Percentiles rank a stretch among this genome's conserved stretches.
phyloP scores from a whole-genome alignment of 208 protist species.

The Leptomonas pyrrhocoris region DNA sequence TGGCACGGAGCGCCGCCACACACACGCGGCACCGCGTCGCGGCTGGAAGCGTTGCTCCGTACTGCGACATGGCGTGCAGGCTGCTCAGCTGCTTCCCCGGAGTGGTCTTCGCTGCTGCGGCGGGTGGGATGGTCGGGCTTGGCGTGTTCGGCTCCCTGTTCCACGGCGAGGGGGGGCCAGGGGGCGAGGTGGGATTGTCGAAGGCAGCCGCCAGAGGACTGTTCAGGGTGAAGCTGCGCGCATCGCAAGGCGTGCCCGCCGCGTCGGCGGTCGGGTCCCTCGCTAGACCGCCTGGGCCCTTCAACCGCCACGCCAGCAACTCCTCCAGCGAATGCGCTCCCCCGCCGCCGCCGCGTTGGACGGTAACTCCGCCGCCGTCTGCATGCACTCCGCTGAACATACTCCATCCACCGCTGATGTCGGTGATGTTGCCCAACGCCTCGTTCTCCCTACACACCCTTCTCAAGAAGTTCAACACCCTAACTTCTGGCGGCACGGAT shows the following conservation, averaged over 20 bases:
- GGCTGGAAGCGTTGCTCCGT: neutral
- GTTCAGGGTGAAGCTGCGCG: neutral
- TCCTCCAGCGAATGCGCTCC: slow-evolving; percentile 12
- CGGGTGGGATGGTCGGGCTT: too few species aligned
- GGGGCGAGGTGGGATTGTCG: neutral
- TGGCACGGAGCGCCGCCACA: slow-evolving; percentile 23
- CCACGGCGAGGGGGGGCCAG: neutral
- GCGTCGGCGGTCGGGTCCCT: neutral
- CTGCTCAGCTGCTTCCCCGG: neutral
- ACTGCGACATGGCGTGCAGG: neutral
- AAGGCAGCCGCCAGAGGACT: neutral
- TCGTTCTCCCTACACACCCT: neutral
- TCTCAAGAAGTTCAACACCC: neutral
- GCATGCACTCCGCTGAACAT: neutral
- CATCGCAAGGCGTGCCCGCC: neutral
- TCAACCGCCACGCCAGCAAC: slow-evolving; percentile 25
- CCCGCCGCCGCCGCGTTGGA: neutral
- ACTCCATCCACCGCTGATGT: neutral
- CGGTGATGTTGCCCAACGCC: neutral
- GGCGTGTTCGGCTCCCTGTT: neutral
- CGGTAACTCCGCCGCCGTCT: neutral
- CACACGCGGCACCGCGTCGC: slow-evolving; percentile 21
- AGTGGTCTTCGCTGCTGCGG: too few species aligned
- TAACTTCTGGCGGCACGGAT: neutral
- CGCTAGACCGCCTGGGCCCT: neutral